These are phyloP conservation scores for Ogataea pini DNA, from an alignment of 805 yeast genomes.

Conservation along the genomic window DNA sequence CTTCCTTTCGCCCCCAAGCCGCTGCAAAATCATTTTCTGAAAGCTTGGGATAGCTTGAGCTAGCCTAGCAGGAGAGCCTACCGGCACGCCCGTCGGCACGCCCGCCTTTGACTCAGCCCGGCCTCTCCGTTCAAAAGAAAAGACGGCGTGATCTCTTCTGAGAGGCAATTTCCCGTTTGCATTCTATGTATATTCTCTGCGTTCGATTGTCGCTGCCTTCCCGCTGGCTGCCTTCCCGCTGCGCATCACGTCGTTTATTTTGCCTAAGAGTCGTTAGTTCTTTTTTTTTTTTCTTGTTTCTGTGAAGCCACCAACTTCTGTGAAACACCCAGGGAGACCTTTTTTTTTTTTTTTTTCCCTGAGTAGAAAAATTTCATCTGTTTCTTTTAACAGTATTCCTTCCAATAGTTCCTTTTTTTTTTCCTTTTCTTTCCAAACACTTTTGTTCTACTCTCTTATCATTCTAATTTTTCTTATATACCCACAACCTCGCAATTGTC, in stretches of 20 bases:
- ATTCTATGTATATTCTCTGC: neutral
- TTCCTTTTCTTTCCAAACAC: constrained; percentile 6
- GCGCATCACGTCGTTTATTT: constrained; percentile 3
- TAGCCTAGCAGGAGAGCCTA: no score
- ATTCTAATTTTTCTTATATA: constrained; percentile 4
- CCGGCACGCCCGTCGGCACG: neutral
- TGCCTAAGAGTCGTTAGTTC: neutral
- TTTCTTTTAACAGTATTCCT: neutral
- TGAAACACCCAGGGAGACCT: constrained; percentile 2
- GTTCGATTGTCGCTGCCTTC: neutral
- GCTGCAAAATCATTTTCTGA: no score
- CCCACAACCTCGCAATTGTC: neutral
- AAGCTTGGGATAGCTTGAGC: no score
- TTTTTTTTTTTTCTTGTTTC: constrained; percentile 3
- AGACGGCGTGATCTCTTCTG: neutral
- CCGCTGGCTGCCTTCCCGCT: neutral
- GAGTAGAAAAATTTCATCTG: constrained; percentile 4
- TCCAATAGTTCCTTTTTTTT: constrained; percentile 3
- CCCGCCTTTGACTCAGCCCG: neutral
- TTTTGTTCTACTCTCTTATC: neutral
- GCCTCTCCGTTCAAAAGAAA: neutral
- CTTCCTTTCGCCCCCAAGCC: neutral
- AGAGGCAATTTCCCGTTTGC: neutral
- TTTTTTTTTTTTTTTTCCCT: neutral
- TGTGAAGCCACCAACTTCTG: constrained; percentile 5